Base-by-base conservation (phyloP, 495 filamentous ascomycete species). In the Trichoderma orchidacearum region DNA sequence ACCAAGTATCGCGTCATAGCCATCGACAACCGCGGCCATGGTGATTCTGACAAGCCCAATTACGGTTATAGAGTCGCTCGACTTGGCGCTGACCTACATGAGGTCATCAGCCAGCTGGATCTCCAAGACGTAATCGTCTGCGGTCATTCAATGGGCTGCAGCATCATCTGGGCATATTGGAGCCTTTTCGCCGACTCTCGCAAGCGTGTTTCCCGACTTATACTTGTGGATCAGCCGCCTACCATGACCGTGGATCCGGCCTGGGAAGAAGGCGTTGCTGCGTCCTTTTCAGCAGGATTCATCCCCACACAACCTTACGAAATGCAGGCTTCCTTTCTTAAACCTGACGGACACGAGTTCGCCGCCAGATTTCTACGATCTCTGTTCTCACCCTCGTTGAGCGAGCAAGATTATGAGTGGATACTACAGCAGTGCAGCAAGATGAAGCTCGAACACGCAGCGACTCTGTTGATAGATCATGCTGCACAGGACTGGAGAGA, bases 1-100 rank as follows among this genome's bases (percentile, higher is more conserved):
- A 6, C 51, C 25, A 27, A 41, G 8, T 64, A 29, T 58, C 60
- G 55, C 48, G 54, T 62, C 0, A 64, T 60, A 0, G 62, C 62
- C 1, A 60, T 60, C 58, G 60, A 64, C 51, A 56, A 64, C 57
- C 62, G 62, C 23, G 62, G 62, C 32, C 60, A 62, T 56, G 60
- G 62, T 32, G 60, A 60, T 17, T 64, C 62, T 3, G 62, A 62
- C 21, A 64, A 64, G 56, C 62, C 62, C 0, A 12, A 32, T 13
- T 58, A 58, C 53, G 62, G 60, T 27, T 62, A 64, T 55, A 60
- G 60, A 15, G 45, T 62, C 0, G 25, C 41, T n/a, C 55, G 36
- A n/a, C 5, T 41, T 15, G 36, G n/a, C 13, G 36, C 36, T 4
- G 36, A 41, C 21, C 21, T 41, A 4, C 54, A 60, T 2, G 8